Conservation (phyloP, 2,329 filamentous ascomycete genomes). For the Xylaria sp. region DNA sequence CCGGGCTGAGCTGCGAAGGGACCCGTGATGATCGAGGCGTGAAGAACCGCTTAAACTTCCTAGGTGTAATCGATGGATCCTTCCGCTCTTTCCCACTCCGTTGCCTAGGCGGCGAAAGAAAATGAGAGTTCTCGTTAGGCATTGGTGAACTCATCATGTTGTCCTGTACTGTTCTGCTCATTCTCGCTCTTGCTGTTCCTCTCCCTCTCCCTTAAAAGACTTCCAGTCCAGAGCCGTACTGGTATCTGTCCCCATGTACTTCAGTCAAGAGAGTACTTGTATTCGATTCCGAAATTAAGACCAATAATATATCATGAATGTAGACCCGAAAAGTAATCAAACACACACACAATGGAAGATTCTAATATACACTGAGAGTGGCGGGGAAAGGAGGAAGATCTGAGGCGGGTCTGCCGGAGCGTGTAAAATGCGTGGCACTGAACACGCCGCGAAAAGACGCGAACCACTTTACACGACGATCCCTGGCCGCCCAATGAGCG, state of each 20-base stretch:
- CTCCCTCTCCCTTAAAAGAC: not conserved
- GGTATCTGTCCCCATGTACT: constrained; percentile 12
- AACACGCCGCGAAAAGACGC: constrained; percentile 40
- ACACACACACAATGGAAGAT: constrained; percentile 22
- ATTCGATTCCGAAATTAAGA: constrained; percentile 9
- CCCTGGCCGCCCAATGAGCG: constrained; percentile 26
- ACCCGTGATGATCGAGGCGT: constrained; percentile 59
- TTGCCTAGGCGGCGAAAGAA: constrained; percentile 45
- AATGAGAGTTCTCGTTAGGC: constrained; percentile 36
- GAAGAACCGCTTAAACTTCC: constrained; percentile 66
- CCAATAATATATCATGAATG: constrained; percentile 8
- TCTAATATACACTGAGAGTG: constrained; percentile 37
- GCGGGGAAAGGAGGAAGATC: constrained; percentile 31
- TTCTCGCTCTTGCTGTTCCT: not conserved
- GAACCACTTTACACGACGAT: constrained; percentile 40
- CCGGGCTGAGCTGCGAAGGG: constrained; percentile 53
- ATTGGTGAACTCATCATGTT: constrained; percentile 35
- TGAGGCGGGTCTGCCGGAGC: constrained; percentile 16
- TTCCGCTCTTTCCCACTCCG: constrained; percentile 58
- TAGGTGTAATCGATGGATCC: constrained; percentile 64
- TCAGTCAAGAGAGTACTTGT: constrained; percentile 8
- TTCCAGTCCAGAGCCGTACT: constrained; percentile 2
- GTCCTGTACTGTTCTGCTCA: not conserved
- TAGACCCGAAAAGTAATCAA: not conserved
- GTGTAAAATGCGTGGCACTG: constrained; percentile 34